phyloP scores from a whole-genome alignment of 495 filamentous ascomycete species.

The Pseudoneurospora amorphoporcata region DNA sequence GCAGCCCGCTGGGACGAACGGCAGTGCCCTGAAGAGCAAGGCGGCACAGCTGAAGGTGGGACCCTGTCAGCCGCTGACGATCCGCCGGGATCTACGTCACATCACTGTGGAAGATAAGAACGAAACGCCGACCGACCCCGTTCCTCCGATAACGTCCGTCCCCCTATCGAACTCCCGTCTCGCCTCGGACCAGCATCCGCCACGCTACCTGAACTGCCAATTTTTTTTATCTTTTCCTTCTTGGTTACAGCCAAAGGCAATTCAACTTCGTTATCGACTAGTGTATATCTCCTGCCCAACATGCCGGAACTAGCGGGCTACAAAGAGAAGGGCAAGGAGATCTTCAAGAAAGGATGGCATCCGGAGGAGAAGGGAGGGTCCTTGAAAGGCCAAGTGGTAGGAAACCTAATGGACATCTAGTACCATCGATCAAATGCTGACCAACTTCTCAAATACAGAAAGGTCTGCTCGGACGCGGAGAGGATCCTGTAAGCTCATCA shows the following conservation, averaged over 20 bases:
- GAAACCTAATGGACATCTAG: neutral
- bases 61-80: neutral
- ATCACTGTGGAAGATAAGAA: constrained; percentile 1
- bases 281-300: neutral
- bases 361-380: constrained; percentile 29
- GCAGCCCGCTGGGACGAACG: neutral
- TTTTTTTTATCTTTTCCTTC: neutral
- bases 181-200: neutral
- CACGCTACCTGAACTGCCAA: neutral
- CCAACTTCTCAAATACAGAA: constrained; percentile 22
- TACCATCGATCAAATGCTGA: neutral
- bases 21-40: constrained; percentile 19
- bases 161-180: neutral
- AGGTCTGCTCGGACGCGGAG: constrained; percentile 29
- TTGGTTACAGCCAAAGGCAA: neutral
- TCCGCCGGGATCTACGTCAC: neutral
- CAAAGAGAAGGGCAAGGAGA: constrained; percentile 19
- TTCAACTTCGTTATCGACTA: neutral
- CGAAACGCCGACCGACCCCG: neutral
- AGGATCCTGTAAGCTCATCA: constrained; percentile 11
- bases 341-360: constrained; percentile 34
- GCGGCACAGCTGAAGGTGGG: neutral
- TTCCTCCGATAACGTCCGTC: neutral
- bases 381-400: constrained; percentile 34
- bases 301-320: neutral